Evolutionary conservation across 345 rosid species (phyloP), one percentile per base, ranked within the genome.

Genomic region (Rhodomyrtus tomentosa): DNA sequence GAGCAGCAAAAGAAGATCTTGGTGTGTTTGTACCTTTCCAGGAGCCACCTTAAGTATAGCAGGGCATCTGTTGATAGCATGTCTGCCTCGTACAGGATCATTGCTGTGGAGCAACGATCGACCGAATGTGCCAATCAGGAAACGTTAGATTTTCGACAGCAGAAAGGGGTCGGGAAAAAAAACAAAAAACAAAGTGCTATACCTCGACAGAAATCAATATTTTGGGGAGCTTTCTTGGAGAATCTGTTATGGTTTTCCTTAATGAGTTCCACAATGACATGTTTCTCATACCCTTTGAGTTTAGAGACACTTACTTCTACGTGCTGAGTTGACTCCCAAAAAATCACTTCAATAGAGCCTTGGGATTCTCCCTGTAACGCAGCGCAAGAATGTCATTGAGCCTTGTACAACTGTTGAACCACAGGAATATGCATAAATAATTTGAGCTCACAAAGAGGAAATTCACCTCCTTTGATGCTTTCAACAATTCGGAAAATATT

Each of bases 1-100:
- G 87, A 56, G 88, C 96, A 93, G 90, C 93, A 90, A 81, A 93
- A 93, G 91, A 90, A 90, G 79, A 93, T 83, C 54, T 85, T 93
- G 36, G 81, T 90, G 58, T 83, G 82, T 81, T 91, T 88, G 58
- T 89, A 89, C 87, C 91, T 90, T 80, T 92, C 93, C 80, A 93
- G 53, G 42, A 90, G 81, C 94, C 96, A 93, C 82, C 88, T 91
- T 38, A 93, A 87, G 68, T 92, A 93, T 10, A 92, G 72, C 32
- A 91, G 62, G 6, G 91, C 91, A 87, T 93, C 96, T 36, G 90
- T 85, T 12, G 92, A 89, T 55, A 92, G 79, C 86, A 85, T 89
- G 79, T 90, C 96, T 45, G 96, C 92, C 83, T 92, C 93, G 42
- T 87, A 74, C 81, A 93, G 55, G 29, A 91, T 59, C 32, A 93